Percentiles rank a stretch among this genome's conserved stretches.
phyloP scores from a whole-genome alignment of 768 basidiomycete genomes.

The Tubosaeta brunneosetosa region DNA sequence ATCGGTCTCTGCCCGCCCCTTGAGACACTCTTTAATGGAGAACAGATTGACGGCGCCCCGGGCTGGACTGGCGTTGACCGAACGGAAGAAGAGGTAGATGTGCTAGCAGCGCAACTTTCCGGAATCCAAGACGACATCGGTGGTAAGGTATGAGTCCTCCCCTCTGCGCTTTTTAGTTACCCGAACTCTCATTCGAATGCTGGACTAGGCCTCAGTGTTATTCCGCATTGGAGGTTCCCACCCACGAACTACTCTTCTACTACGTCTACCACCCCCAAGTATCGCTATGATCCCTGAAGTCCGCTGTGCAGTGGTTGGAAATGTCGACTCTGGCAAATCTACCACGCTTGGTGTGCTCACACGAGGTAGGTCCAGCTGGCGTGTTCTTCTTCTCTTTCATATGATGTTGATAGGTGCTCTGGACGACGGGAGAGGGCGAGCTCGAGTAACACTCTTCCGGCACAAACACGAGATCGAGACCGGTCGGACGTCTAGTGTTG shows the following conservation, averaged over 20 bases:
- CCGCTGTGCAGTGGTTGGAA: slow-evolving; percentile 93
- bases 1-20: slow-evolving; percentile 66
- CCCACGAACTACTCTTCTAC: slow-evolving; percentile 55
- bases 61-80: slow-evolving; percentile 54
- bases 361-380: slow-evolving; percentile 50
- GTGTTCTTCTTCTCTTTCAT: slow-evolving; percentile 13
- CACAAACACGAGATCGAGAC: slow-evolving; percentile 98
- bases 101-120: slow-evolving; percentile 40
- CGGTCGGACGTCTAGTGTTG: slow-evolving; percentile 91
- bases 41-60: slow-evolving; percentile 38
- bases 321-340: slow-evolving; percentile 91
- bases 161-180: neutral
- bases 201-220: slow-evolving; percentile 50
- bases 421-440: slow-evolving; percentile 78
- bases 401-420: slow-evolving; percentile 47
- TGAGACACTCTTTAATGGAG: slow-evolving; percentile 50
- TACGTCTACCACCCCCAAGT: slow-evolving; percentile 72
- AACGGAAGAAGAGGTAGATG: slow-evolving; percentile 49
- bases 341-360: slow-evolving; percentile 94
- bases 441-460: slow-evolving; percentile 85
- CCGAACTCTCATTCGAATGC: neutral
- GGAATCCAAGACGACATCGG: slow-evolving; percentile 69
- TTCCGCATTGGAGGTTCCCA: slow-evolving; percentile 43
- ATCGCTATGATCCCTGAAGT: slow-evolving; percentile 85
- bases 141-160: slow-evolving; percentile 53